phyloP scores from a whole-genome alignment of 768 basidiomycete species.

The Mycena vitilis region DNA sequence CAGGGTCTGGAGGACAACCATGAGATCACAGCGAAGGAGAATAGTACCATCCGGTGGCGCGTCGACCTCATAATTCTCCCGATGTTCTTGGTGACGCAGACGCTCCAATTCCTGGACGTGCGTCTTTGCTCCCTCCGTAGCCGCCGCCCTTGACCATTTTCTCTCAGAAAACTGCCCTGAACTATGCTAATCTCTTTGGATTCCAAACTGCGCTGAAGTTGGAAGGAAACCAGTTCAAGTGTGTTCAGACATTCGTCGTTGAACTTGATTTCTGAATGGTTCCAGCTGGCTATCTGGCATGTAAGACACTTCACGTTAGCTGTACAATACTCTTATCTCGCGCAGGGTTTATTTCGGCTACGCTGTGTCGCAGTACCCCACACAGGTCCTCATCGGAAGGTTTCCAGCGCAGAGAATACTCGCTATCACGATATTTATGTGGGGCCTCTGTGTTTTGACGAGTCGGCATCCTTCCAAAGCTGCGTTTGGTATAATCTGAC shows the following conservation, averaged over 20 bases:
- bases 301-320: neutral
- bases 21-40: slow-evolving; percentile 27
- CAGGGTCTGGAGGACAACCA: slow-evolving; percentile 31
- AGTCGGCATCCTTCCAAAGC: slow-evolving; percentile 2
- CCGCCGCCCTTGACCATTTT: neutral
- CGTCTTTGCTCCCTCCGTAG: neutral
- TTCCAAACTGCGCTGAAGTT: slow-evolving; percentile 33
- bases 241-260: neutral
- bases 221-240: slow-evolving; percentile 36
- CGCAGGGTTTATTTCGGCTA: slow-evolving; percentile 35
- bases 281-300: slow-evolving; percentile 33
- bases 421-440: slow-evolving; percentile 33
- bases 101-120: slow-evolving; percentile 35
- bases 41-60: slow-evolving; percentile 33
- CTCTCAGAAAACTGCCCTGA: slow-evolving; percentile 32
- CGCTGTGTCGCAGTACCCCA: slow-evolving; percentile 35
- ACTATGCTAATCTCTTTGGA: slow-evolving; percentile 37
- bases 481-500: neutral
- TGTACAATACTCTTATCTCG: neutral
- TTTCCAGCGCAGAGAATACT: slow-evolving; percentile 36
- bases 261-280: neutral
- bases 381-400: slow-evolving; percentile 34
- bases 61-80: slow-evolving; percentile 33
- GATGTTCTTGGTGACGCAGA: slow-evolving; percentile 35
- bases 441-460: slow-evolving; percentile 37